Conservation (phyloP, 164 flowering plant genomes). For the Aristolochia californica region DNA sequence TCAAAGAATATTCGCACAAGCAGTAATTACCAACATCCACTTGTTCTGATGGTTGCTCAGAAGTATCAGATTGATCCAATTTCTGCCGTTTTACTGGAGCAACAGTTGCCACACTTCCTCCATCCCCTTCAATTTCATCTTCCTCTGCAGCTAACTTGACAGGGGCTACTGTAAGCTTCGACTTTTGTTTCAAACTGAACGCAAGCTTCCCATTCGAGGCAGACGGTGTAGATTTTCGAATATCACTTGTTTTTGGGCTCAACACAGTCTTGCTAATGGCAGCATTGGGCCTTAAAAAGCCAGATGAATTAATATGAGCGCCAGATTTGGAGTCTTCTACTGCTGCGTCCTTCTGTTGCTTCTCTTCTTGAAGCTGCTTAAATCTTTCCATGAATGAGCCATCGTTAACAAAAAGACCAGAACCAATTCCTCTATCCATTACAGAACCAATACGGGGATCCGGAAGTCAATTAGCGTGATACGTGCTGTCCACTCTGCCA, state of each 20-base stretch:
- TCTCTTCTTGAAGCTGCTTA: constrained; percentile 74
- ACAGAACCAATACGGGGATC: neutral
- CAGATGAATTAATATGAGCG: constrained; percentile 15
- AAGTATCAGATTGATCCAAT: constrained; percentile 31
- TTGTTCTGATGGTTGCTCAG: constrained; percentile 28
- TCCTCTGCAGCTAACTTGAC: constrained; percentile 78
- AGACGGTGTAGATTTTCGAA: constrained; percentile 24
- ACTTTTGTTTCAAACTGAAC: constrained; percentile 94
- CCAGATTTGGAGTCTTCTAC: constrained; percentile 23
- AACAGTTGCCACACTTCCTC: constrained; percentile 28
- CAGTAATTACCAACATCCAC: constrained; percentile 80
- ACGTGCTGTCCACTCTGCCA: constrained; percentile 7
- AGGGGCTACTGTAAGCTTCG: constrained; percentile 67
- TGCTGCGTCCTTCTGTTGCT: constrained; percentile 25
- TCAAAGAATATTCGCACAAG: constrained; percentile 15
- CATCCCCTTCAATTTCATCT: constrained; percentile 55
- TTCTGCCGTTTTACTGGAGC: constrained; percentile 55
- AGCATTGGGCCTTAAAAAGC: constrained; percentile 24
- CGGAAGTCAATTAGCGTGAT: neutral
- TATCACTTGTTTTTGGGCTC: constrained; percentile 26
- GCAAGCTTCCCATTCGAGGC: constrained; percentile 82
- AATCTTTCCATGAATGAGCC: constrained; percentile 96
- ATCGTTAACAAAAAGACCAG: constrained; percentile 77
- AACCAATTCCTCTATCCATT: constrained; percentile 53
- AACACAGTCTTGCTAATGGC: constrained; percentile 18